phyloP scores from a whole-genome alignment of 768 basidiomycete species.

The Russula olivacea region DNA sequence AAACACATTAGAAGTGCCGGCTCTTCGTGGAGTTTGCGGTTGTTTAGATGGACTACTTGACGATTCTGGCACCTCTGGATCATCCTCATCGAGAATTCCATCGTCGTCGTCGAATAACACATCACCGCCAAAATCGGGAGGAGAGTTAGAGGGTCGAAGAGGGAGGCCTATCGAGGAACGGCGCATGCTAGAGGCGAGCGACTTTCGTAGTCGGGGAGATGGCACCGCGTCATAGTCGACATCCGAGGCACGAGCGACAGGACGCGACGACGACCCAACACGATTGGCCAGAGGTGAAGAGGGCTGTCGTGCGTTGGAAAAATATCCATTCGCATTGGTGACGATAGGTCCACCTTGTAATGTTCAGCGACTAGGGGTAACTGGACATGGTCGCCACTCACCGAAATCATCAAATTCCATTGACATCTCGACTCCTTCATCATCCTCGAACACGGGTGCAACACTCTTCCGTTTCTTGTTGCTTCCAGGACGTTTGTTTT shows the following conservation, averaged over 20 bases:
- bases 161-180: slow-evolving; percentile 24
- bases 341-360: slow-evolving; percentile 12
- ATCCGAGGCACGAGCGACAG: slow-evolving; percentile 29
- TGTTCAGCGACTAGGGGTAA: neutral
- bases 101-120: slow-evolving; percentile 24
- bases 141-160: slow-evolving; percentile 20
- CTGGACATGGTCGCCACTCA: slow-evolving; percentile 37
- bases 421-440: slow-evolving; percentile 61
- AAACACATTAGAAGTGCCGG: neutral
- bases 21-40: slow-evolving; percentile 8
- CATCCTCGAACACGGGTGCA: slow-evolving; percentile 28
- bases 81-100: slow-evolving; percentile 28
- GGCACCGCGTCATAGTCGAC: slow-evolving; percentile 36
- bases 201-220: slow-evolving; percentile 30
- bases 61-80: slow-evolving; percentile 24
- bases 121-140: slow-evolving; percentile 24
- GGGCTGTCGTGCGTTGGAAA: slow-evolving; percentile 28
- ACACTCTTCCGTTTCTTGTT: slow-evolving; percentile 39
- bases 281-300: slow-evolving; percentile 31
- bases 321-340: slow-evolving; percentile 32
- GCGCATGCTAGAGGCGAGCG: slow-evolving; percentile 23
- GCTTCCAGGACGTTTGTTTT: slow-evolving; percentile 29
- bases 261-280: slow-evolving; percentile 32
- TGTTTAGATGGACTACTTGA: neutral
- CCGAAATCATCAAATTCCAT: slow-evolving; percentile 66